These are phyloP conservation scores for Hypoxylon sp. DNA, from an alignment of 2,329 filamentous ascomycete species.

Conservation along the genomic window DNA sequence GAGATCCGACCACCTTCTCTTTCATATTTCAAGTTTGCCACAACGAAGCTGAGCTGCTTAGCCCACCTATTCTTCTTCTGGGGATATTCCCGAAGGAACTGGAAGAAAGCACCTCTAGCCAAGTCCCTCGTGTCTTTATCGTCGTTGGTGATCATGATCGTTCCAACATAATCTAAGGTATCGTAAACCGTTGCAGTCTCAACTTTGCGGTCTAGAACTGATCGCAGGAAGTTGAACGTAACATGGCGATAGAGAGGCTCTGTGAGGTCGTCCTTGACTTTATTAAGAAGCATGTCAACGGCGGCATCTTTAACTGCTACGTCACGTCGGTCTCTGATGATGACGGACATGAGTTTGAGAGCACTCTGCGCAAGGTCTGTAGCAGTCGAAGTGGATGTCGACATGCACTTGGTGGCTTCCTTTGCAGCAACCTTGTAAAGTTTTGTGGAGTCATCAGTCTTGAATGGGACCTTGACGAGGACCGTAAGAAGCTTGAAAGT, in stretches of 20 bases:
- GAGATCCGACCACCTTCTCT: slow-evolving; percentile 90
- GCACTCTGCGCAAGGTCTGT: slow-evolving; percentile 89
- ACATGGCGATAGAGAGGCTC: slow-evolving; percentile 93
- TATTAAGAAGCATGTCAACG: slow-evolving; percentile 83
- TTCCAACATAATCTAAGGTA: slow-evolving; percentile 86
- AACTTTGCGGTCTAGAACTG: slow-evolving; percentile 85
- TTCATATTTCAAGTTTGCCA: slow-evolving; percentile 91
- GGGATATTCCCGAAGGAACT: slow-evolving; percentile 94
- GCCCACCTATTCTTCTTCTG: slow-evolving; percentile 90
- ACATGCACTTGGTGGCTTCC: slow-evolving; percentile 86
- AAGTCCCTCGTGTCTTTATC: slow-evolving; percentile 89
- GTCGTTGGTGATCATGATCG: slow-evolving; percentile 96
- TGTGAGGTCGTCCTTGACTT: slow-evolving; percentile 88
- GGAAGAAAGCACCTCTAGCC: slow-evolving; percentile 89
- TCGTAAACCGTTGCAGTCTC: slow-evolving; percentile 92
- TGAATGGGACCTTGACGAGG: slow-evolving; percentile 85
- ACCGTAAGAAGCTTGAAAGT: slow-evolving; percentile 87
- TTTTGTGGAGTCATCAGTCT: slow-evolving; percentile 73
- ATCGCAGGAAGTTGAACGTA: slow-evolving; percentile 93
- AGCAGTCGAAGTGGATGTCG: slow-evolving; percentile 80
- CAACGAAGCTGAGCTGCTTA: slow-evolving; percentile 89
- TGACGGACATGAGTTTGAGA: slow-evolving; percentile 86
- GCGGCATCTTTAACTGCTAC: slow-evolving; percentile 83
- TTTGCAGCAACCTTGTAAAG: slow-evolving; percentile 82
- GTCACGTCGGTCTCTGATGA: slow-evolving; percentile 83